Evolutionary conservation across 2,329 filamentous ascomycete genomes (phyloP).

Genomic region (Pseudocercospora pini-densiflorae): DNA sequence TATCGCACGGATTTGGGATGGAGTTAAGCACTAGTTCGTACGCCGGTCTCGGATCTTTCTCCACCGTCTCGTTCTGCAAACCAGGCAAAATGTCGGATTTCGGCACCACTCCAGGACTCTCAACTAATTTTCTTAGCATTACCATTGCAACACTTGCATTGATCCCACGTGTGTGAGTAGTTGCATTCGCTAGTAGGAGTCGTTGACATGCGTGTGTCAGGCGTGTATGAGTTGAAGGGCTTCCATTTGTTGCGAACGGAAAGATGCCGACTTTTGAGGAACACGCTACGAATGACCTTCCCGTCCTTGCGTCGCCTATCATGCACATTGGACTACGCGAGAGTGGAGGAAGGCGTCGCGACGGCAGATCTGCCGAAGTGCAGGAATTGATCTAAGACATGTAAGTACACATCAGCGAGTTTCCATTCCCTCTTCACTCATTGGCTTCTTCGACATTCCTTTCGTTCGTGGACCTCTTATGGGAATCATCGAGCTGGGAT

Average conservation of each 20-base stretch:
- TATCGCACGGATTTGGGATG: constrained; percentile 4
- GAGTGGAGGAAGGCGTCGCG: background rate
- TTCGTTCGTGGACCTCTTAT: background rate
- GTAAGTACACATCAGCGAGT: background rate
- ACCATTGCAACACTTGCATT: background rate
- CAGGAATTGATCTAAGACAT: background rate
- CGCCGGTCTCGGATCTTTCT: constrained; percentile 1
- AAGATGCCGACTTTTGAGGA: background rate
- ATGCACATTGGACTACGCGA: background rate
- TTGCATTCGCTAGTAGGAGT: background rate
- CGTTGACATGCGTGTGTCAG: background rate
- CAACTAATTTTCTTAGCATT: background rate
- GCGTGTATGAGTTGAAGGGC: no score
- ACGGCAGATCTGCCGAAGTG: background rate
- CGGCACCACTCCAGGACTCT: background rate
- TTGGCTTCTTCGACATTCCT: background rate
- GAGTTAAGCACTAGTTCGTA: background rate
- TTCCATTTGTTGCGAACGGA: background rate
- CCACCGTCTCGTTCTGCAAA: background rate
- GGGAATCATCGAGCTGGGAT: background rate
- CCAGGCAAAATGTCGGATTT: constrained; percentile 4
- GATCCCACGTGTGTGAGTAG: constrained; percentile 6
- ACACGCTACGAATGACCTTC: background rate
- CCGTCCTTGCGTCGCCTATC: background rate
- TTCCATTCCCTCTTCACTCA: background rate